These are phyloP conservation scores for Plectranthus barbatus DNA, from an alignment of 257 asterid genomes.

Conservation along the genomic window DNA sequence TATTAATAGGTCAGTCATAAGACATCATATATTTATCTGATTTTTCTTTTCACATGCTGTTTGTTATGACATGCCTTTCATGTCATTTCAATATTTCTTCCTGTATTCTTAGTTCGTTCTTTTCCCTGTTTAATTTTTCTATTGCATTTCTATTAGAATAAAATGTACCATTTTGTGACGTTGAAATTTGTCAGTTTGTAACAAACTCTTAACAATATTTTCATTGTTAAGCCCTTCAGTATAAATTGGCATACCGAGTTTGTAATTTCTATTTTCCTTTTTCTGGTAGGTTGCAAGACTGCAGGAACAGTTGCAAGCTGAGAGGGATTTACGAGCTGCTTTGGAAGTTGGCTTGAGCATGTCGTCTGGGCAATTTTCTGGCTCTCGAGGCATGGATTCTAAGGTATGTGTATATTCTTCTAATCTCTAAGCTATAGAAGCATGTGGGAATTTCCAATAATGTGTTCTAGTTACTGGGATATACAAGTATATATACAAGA, in stretches of 20 bases:
- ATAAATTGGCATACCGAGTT: slow-evolving; percentile 3
- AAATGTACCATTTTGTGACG: background rate
- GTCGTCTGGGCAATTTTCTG: slow-evolving; percentile 83
- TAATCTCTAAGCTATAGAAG: background rate
- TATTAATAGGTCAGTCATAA: background rate
- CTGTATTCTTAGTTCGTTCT: background rate
- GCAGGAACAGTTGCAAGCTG: slow-evolving; percentile 97
- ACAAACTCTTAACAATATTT: background rate
- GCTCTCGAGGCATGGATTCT: slow-evolving; percentile 85
- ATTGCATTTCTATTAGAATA: background rate
- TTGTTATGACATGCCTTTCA: background rate
- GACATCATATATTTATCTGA: background rate
- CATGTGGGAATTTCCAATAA: no score
- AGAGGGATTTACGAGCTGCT: slow-evolving; percentile 94
- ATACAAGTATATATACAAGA: no score
- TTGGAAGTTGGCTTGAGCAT: slow-evolving; percentile 94
- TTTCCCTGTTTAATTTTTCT: background rate
- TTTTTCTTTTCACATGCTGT: background rate
- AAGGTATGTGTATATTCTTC: slow-evolving; percentile 46
- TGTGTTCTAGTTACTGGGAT: no score
- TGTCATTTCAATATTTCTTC: background rate
- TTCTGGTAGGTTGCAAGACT: slow-evolving; percentile 73
- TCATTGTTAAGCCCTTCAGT: background rate
- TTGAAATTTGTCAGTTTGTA: background rate
- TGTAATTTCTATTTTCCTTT: background rate